These are phyloP conservation scores for Metarhizium album DNA, from an alignment of 2,329 filamentous ascomycete species.

Conservation along the genomic window DNA sequence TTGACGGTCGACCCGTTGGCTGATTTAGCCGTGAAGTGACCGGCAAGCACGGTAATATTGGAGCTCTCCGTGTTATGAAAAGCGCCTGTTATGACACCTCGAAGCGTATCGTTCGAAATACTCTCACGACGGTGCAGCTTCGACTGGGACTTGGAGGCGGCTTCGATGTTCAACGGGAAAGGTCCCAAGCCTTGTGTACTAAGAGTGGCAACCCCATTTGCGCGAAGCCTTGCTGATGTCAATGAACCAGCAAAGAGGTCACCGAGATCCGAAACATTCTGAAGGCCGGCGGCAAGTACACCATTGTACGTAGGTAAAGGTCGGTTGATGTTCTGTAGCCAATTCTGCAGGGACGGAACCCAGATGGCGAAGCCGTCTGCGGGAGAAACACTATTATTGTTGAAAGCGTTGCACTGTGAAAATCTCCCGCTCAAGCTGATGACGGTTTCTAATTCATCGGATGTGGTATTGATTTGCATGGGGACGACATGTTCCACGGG, in stretches of 20 bases:
- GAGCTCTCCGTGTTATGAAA: slow-evolving; percentile 61
- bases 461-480: slow-evolving; percentile 67
- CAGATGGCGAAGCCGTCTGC: slow-evolving; percentile 79
- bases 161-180: slow-evolving; percentile 46
- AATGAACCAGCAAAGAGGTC: slow-evolving; percentile 78
- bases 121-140: slow-evolving; percentile 37
- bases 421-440: slow-evolving; percentile 78
- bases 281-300: slow-evolving; percentile 55
- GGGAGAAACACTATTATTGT: slow-evolving; percentile 45
- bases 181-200: slow-evolving; percentile 39
- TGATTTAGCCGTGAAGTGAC: slow-evolving; percentile 66
- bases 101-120: slow-evolving; percentile 29
- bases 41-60: slow-evolving; percentile 81
- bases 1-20: slow-evolving; percentile 60
- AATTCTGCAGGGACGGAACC: slow-evolving; percentile 77
- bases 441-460: slow-evolving; percentile 55
- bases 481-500: slow-evolving; percentile 64
- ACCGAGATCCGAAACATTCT: slow-evolving; percentile 51
- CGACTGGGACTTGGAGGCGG: slow-evolving; percentile 15
- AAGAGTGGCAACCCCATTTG: slow-evolving; percentile 62
- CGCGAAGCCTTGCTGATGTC: slow-evolving; percentile 60
- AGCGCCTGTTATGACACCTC: slow-evolving; percentile 65
- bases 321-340: slow-evolving; percentile 70
- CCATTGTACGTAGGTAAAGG: slow-evolving; percentile 59
- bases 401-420: slow-evolving; percentile 58